Evolutionary conservation across 2,329 filamentous ascomycete species (phyloP).

Genomic region (Talaromyces pinophilus): DNA sequence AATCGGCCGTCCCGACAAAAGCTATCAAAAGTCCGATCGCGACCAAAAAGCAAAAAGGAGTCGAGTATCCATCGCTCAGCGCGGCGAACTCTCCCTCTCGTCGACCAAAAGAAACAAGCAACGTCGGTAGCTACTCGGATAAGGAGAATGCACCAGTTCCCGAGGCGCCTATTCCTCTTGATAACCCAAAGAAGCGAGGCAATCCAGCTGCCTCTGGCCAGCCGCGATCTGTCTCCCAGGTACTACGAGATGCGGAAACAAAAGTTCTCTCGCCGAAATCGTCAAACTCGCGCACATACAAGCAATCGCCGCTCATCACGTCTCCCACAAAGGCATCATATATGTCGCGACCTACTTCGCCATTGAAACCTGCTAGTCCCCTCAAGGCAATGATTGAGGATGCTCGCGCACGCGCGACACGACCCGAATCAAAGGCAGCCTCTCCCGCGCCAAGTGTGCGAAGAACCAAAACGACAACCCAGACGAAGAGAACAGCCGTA

Average conservation of each 20-base stretch:
- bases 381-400: slow-evolving; percentile 33
- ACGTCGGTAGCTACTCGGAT: slow-evolving; percentile 64
- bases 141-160: slow-evolving; percentile 68
- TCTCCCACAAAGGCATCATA: slow-evolving; percentile 48
- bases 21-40: slow-evolving; percentile 29
- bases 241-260: slow-evolving; percentile 50
- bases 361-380: slow-evolving; percentile 57
- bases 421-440: slow-evolving; percentile 24
- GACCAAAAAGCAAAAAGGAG: slow-evolving; percentile 34
- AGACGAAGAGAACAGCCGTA: slow-evolving; percentile 30
- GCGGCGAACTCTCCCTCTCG: slow-evolving; percentile 34
- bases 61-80: slow-evolving; percentile 31
- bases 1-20: slow-evolving; percentile 35
- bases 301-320: slow-evolving; percentile 56
- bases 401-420: slow-evolving; percentile 30
- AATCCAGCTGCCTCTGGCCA: slow-evolving; percentile 44
- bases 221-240: slow-evolving; percentile 47
- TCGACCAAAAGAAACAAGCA: slow-evolving; percentile 49
- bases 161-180: slow-evolving; percentile 51
- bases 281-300: slow-evolving; percentile 71
- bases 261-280: slow-evolving; percentile 79
- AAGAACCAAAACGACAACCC: slow-evolving; percentile 25
- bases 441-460: slow-evolving; percentile 25
- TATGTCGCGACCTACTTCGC: slow-evolving; percentile 61
- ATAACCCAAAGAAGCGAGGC: slow-evolving; percentile 70